Percentiles rank a stretch among this genome's conserved stretches.
Conservation (phyloP, 768 basidiomycete genomes). For the Boletales sp. region DNA sequence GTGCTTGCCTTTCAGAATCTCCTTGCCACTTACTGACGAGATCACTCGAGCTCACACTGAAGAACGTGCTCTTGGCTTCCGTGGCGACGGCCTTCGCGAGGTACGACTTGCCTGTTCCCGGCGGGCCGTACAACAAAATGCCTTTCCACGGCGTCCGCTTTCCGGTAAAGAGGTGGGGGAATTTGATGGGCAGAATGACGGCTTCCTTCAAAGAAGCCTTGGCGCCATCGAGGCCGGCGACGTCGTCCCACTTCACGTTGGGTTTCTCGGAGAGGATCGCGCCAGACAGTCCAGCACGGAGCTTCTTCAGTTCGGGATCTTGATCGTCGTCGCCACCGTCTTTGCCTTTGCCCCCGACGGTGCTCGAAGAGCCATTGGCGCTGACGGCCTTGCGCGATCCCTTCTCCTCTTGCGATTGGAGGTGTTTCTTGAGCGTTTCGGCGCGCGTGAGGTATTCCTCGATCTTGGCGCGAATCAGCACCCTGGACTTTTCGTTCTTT, state of each 20-base stretch:
- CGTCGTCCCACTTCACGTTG: slow-evolving; percentile 97
- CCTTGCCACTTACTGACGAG: slow-evolving; percentile 99
- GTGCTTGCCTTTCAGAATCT: slow-evolving; percentile 85
- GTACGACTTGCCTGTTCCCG: slow-evolving; percentile 95
- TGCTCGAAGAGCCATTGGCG: slow-evolving; percentile 43
- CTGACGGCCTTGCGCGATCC: slow-evolving; percentile 45
- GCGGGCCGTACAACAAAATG: slow-evolving; percentile 94
- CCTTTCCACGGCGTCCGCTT: slow-evolving; percentile 98
- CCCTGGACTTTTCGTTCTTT: slow-evolving; percentile 92
- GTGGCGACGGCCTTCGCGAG: slow-evolving; percentile 98
- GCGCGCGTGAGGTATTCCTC: slow-evolving; percentile 89
- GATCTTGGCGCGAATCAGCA: slow-evolving; percentile 82
- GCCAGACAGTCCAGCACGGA: slow-evolving; percentile 83
- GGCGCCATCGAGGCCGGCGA: slow-evolving; percentile 92
- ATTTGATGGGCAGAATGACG: slow-evolving; percentile 99
- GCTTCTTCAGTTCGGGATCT: slow-evolving; percentile 94
- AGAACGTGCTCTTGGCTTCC: slow-evolving; percentile 99
- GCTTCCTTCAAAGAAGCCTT: slow-evolving; percentile 97
- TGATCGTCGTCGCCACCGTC: slow-evolving; percentile 60
- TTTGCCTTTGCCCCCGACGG: slow-evolving; percentile 43
- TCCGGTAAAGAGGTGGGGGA: slow-evolving; percentile 97
- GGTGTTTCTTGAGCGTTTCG: slow-evolving; percentile 86
- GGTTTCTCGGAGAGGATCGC: slow-evolving; percentile 93
- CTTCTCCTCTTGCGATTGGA: slow-evolving; percentile 60
- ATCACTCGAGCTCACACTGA: slow-evolving; percentile 92